These are phyloP conservation scores for Ascochyta lentis DNA, from an alignment of 2,329 filamentous ascomycete species.

Conservation along the genomic window DNA sequence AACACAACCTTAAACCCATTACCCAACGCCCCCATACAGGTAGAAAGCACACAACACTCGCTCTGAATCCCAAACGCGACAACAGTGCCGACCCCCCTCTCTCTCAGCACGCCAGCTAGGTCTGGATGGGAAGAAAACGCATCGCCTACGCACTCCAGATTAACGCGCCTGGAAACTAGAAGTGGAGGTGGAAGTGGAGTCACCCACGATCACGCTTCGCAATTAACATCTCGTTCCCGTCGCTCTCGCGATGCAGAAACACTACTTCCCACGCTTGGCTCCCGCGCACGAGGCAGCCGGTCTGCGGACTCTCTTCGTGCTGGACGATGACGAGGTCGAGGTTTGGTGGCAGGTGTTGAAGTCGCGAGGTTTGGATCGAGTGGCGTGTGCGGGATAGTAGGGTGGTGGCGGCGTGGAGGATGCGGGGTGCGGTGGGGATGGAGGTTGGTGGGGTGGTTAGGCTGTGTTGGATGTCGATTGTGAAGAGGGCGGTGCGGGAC, in stretches of 20 bases:
- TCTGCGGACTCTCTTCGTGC: constrained; percentile 15
- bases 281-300: constrained; percentile 9
- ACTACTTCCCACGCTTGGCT: constrained; percentile 14
- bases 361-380: not conserved
- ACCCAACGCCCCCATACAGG: constrained; percentile 13
- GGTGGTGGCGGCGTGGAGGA: not conserved
- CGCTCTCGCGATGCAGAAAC: constrained; percentile 10
- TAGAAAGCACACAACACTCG: constrained; percentile 22
- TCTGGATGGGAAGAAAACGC: constrained; percentile 13
- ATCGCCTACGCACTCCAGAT: constrained; percentile 1
- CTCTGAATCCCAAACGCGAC: constrained; percentile 22
- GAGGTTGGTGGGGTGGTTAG: constrained; percentile 2
- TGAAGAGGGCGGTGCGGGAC: constrained; percentile 18
- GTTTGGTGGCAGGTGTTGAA: not conserved
- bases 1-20: constrained; percentile 15
- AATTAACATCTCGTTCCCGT: constrained; percentile 6
- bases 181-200: not conserved
- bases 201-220: constrained; percentile 14
- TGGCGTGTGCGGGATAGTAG: not conserved
- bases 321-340: constrained; percentile 17
- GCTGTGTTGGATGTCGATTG: constrained; percentile 16
- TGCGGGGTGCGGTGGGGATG: constrained; percentile 9
- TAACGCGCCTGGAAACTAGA: not conserved
- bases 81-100: constrained; percentile 2
- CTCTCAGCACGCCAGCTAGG: constrained; percentile 6